Base-by-base conservation (phyloP, 2,329 filamentous ascomycete genomes). In the Neonectria punicea region DNA sequence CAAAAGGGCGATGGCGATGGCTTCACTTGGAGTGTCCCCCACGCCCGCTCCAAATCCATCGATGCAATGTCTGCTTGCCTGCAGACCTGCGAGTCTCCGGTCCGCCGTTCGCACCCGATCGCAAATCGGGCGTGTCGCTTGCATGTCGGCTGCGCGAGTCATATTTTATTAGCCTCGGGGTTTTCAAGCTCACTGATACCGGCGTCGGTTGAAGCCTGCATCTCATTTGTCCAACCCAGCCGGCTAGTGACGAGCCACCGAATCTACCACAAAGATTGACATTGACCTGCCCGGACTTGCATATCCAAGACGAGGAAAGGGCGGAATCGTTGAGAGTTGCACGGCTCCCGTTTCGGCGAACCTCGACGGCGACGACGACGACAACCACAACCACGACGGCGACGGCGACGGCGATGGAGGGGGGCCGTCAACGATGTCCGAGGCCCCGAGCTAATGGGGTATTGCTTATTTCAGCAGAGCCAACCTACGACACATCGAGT, bases 131-230 rank as follows among this genome's bases (percentile, higher is more conserved):
- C 54, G 28, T 66, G 41, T 66, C 63, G 61, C 60, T 60, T 68
- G 66, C 67, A 66, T 41, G 61, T 57, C 53, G 57, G 58, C 66
- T 66, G 66, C 61, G 69, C 72, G 72, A 74, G 72, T 74, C 72
- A 74, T 66, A 68, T 61, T 41, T 46, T 43, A 64, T 66, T 74
- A 74, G 72, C 63, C 68, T 67, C 69, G 67, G 70, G 30, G 50
- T 53, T 67, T 67, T 67, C 44, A 61, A 65, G 56, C 61, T 66
- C 63, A 49, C 65, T 70, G 64, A 73, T 64, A 73, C 53, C 62
- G 66, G 34, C 50, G 49, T 67, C 54, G 61, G 58, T 56, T 25
- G 39, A 59, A 58, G 20, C 43, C 60, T 36, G 61, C 62, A 57
- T 61, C 44, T 66, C 60, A 66, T 69, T 66, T 62, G 44, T 58